Percentiles rank a stretch among this genome's conserved stretches.
phyloP scores from a whole-genome alignment of 2,329 filamentous ascomycete genomes.

The Xylariaceae sp. region DNA sequence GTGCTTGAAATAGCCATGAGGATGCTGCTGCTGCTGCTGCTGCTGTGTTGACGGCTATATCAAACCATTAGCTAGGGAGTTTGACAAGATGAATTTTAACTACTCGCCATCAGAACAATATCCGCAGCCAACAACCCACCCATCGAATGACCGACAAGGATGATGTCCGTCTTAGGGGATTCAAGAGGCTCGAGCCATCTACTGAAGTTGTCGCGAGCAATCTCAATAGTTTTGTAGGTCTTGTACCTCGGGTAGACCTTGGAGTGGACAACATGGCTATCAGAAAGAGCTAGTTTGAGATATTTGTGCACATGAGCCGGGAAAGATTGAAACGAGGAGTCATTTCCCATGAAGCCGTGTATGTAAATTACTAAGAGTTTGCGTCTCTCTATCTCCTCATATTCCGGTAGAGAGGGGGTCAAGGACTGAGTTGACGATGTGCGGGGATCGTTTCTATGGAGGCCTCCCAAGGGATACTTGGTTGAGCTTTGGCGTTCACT shows the following conservation, averaged over 20 bases:
- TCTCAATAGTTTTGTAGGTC: conserved; percentile 73
- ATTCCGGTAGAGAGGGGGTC: conserved; percentile 37
- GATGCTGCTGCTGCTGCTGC: conserved; percentile 27
- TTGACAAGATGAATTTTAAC: conserved; percentile 22
- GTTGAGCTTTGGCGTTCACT: conserved; percentile 5
- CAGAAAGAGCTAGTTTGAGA: conserved; percentile 68
- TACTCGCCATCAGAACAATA: conserved; percentile 68
- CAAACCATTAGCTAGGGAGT: conserved; percentile 21
- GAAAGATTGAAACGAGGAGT: conserved; percentile 86
- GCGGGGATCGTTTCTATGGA: conserved; percentile 52
- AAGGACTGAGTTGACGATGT: conserved; percentile 55
- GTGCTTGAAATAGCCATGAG: conserved; percentile 64
- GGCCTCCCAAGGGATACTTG: conserved; percentile 30
- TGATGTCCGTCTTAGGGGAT: conserved; percentile 73
- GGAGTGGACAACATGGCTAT: conserved; percentile 82
- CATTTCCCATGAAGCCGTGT: conserved; percentile 89
- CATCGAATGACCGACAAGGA: conserved; percentile 89
- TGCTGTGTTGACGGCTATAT: conserved; percentile 33
- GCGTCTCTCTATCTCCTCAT: conserved; percentile 49
- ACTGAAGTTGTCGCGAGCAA: conserved; percentile 84
- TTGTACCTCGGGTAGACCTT: conserved; percentile 86
- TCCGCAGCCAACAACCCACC: conserved; percentile 85
- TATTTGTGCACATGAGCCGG: conserved; percentile 85
- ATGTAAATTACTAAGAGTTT: conserved; percentile 81
- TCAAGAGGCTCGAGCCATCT: conserved; percentile 82